A percentile compares a stretch with the other conserved stretches of the same genome.
phyloP scores from a whole-genome alignment of 2,329 filamentous ascomycete genomes.

The Graphilbum sp. region DNA sequence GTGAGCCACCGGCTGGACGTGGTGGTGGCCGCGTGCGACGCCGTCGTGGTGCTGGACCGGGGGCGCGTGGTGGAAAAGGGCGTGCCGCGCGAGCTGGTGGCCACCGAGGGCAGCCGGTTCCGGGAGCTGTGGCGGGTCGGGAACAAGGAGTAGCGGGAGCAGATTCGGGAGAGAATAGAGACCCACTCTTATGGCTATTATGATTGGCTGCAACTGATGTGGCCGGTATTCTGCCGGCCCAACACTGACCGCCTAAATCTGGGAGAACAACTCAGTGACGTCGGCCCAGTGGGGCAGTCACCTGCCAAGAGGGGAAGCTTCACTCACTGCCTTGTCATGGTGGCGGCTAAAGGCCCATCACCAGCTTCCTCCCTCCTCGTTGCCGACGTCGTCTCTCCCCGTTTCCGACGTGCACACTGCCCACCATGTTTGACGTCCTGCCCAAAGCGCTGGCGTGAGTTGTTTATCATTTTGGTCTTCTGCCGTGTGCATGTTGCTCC shows the following conservation, averaged over 20 bases:
- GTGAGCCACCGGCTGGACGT: conserved; percentile 30
- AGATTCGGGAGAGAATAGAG: not conserved
- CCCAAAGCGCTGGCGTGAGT: conserved; percentile 9
- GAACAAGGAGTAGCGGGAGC: not conserved
- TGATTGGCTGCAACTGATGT: too few relatives aligned
- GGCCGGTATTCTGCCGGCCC: too few relatives aligned
- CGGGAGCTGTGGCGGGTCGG: conserved; percentile 7
- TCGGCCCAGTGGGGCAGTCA: too few relatives aligned
- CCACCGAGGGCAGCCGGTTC: conserved; percentile 7
- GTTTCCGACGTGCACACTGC: not conserved
- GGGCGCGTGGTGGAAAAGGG: conserved; percentile 27
- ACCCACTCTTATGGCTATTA: too few relatives aligned
- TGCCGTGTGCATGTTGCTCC: not conserved
- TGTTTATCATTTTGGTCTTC: not conserved
- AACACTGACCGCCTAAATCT: too few relatives aligned
- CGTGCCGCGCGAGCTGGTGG: conserved; percentile 5
- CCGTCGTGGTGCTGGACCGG: conserved; percentile 31
- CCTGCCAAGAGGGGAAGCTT: too few relatives aligned
- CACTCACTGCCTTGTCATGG: too few relatives aligned
- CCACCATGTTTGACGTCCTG: conserved; percentile 9
- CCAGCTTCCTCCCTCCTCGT: not conserved
- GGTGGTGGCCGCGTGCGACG: conserved; percentile 33
- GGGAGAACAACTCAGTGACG: too few relatives aligned
- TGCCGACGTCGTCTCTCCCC: not conserved
- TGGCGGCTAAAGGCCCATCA: too few relatives aligned